Base-by-base conservation (phyloP, 2,329 filamentous ascomycete species). In the Coniochaeta hoffmannii region DNA sequence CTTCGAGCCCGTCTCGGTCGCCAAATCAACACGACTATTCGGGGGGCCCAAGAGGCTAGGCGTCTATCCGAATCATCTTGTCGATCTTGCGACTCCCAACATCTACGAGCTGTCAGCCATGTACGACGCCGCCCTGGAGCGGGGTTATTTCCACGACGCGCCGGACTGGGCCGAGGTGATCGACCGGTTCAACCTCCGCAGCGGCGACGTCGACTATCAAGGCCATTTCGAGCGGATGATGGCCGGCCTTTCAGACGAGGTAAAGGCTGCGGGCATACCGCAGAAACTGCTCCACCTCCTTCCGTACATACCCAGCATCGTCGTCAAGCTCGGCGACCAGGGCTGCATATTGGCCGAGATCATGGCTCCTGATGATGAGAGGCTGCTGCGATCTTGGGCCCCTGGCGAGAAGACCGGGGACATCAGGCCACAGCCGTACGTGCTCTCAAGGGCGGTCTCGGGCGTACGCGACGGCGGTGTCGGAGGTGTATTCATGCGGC, bases 1-100 rank as follows among this genome's bases (percentile, higher is more conserved):
- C 12, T 96, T 93, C 65, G 94, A 97, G 70, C 93, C 94, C 1
- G 94, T 97, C 7, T 96, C 90, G 1, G 84, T 81, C 1, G 84
- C 83, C 57, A 99, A 97, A 74, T 82, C 89, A 4, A 76, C 79
- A 50, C 79, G 83, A 9, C 75, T 92, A 6, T 95, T 94, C 71
- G 72, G 17, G 32, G 50, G 50, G 9, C n/a, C 10, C 34, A 22
- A 35, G 17, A 36, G 69, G 22, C 68, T 81, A 24, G 68, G 70
- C 12, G 70, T 79, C 57, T 93, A 76, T 73, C 90, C 82, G 1
- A 68, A 72, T 19, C 71, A 87, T 9, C 76, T 80, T n/a, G 75
- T 94, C 59, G 81, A 89, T 67, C 78, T 97, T 10, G 82, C 86
- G 2, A 89, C 90, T 1, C 94, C 94, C 1, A 99, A 97, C 69